Evolutionary conservation across 2,329 filamentous ascomycete genomes (phyloP).

Genomic region (Cercospora beticola): DNA sequence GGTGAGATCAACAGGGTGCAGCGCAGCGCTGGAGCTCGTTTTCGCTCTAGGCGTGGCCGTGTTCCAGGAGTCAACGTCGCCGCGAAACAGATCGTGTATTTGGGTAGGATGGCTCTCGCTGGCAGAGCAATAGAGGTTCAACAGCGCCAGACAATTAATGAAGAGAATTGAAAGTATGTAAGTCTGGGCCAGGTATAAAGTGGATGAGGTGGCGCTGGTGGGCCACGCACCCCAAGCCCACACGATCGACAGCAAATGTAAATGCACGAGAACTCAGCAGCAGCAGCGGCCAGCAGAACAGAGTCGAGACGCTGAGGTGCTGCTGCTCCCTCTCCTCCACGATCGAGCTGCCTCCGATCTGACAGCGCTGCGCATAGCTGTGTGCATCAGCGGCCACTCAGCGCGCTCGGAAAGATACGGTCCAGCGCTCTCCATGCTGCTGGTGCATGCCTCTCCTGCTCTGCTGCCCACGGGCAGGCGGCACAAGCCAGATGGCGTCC

Average conservation of each 20-base stretch:
- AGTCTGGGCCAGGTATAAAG: neutral
- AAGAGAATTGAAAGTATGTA: neutral
- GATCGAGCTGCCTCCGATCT: neutral
- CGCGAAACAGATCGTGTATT: neutral
- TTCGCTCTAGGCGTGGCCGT: neutral
- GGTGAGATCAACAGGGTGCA: constrained; percentile 2
- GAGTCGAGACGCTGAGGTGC: neutral
- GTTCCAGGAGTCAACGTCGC: neutral
- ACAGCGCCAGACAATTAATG: neutral
- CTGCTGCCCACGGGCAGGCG: neutral
- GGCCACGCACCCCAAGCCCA: neutral
- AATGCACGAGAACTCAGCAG: neutral
- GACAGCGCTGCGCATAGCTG: neutral
- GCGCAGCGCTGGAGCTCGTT: neutral
- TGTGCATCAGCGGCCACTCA: neutral
- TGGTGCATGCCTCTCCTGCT: neutral
- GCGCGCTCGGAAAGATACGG: neutral
- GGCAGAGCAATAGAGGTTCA: neutral
- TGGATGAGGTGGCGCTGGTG: constrained; percentile 1
- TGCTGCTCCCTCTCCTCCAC: neutral
- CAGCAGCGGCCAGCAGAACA: neutral
- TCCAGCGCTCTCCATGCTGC: neutral
- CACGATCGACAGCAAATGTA: constrained; percentile 3
- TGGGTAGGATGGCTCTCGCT: neutral
- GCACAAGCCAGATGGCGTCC: neutral